Percentiles rank a stretch among this genome's conserved stretches.
phyloP scores from a whole-genome alignment of 768 basidiomycete species.

The Amanita brunnescens region DNA sequence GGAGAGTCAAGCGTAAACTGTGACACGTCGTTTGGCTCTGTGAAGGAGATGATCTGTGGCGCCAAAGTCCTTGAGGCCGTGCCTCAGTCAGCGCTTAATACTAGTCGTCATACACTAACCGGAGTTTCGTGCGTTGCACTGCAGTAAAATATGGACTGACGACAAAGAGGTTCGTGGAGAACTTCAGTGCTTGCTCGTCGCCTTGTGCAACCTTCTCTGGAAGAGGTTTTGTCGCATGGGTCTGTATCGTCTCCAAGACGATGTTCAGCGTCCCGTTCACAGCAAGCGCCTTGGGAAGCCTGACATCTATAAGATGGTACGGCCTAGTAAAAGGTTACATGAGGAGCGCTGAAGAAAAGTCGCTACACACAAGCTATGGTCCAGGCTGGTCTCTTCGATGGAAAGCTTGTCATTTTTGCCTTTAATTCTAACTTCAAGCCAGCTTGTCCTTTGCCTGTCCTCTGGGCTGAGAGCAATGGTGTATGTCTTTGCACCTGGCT shows the following conservation, averaged over 20 bases:
- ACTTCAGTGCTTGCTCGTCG: slow-evolving; percentile 75
- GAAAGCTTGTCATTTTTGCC: slow-evolving; percentile 49
- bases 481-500: slow-evolving; percentile 52
- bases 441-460: slow-evolving; percentile 63
- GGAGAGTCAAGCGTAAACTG: slow-evolving; percentile 51
- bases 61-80: slow-evolving; percentile 46
- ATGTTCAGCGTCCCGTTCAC: slow-evolving; percentile 61
- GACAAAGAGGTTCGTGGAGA: slow-evolving; percentile 68
- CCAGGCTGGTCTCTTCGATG: slow-evolving; percentile 39
- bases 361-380: slow-evolving; percentile 42
- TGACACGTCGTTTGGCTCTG: slow-evolving; percentile 52
- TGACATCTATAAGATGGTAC: slow-evolving; percentile 50
- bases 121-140: slow-evolving; percentile 81
- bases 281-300: slow-evolving; percentile 51
- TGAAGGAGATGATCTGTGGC: slow-evolving; percentile 64
- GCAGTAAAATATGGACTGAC: slow-evolving; percentile 76
- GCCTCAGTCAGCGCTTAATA: background rate
- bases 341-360: background rate
- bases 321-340: slow-evolving; percentile 21
- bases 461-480: slow-evolving; percentile 55
- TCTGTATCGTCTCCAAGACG: slow-evolving; percentile 70
- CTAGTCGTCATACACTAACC: slow-evolving; percentile 36
- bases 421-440: slow-evolving; percentile 75
- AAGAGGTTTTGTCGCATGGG: slow-evolving; percentile 70
- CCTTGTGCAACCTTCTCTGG: slow-evolving; percentile 65